Conservation (phyloP, 1,284 basidiomycete genomes). For the Ceratobasidium sp. region DNA sequence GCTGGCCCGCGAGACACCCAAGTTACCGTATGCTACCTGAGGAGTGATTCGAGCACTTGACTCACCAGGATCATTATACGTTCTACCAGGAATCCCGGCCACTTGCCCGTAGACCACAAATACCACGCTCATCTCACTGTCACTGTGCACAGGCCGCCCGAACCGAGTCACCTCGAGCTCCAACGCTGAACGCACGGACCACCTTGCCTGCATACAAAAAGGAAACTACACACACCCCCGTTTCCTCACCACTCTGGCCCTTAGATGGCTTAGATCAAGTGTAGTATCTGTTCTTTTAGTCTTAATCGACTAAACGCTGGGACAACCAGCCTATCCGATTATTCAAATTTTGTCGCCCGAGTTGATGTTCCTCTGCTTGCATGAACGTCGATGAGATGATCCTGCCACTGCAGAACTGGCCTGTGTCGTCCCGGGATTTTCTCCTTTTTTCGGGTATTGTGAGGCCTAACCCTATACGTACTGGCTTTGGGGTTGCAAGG, state of each 20-base stretch:
- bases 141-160: not conserved
- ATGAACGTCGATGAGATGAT: slow-evolving; percentile 48
- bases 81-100: too few species aligned
- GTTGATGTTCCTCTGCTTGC: too few species aligned
- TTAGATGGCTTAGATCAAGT: slow-evolving; percentile 97
- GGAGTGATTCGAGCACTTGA: too few species aligned
- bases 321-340: too few species aligned
- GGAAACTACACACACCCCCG: not conserved
- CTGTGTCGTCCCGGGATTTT: slow-evolving; percentile 48
- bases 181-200: slow-evolving; percentile 19
- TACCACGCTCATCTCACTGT: not conserved
- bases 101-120: not conserved
- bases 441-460: slow-evolving; percentile 14
- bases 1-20: too few species aligned
- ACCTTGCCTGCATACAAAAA: slow-evolving; percentile 28
- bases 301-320: too few species aligned
- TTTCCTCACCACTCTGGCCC: slow-evolving; percentile 85
- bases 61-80: too few species aligned
- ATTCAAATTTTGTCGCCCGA: too few species aligned
- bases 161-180: not conserved
- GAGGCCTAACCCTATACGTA: slow-evolving; percentile 33
- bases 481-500: not conserved
- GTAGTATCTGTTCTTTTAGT: too few species aligned
- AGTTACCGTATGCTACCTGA: too few species aligned
- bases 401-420: slow-evolving; percentile 49